phyloP scores from a whole-genome alignment of 2,329 filamentous ascomycete species.

The Aspergillus fijiensis region DNA sequence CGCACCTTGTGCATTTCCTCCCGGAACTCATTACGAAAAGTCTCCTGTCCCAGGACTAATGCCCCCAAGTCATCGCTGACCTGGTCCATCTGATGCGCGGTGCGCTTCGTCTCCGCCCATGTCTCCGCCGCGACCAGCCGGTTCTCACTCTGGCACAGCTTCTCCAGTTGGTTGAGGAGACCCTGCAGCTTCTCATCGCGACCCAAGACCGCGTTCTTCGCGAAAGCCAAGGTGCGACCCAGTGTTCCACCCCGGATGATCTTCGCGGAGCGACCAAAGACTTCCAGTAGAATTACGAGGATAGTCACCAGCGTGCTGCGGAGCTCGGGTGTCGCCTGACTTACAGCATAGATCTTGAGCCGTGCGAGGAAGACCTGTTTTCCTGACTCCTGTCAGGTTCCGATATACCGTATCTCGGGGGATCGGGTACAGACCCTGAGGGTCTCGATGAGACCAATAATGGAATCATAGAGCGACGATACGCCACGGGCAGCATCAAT shows the following conservation, averaged over 20 bases:
- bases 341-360: neutral
- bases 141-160: neutral
- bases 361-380: neutral
- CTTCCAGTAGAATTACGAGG: neutral
- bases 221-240: neutral
- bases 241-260: neutral
- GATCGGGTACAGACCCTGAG: neutral
- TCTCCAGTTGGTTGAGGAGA: neutral
- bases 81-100: neutral
- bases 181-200: neutral
- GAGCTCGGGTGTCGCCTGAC: neutral
- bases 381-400: neutral
- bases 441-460: neutral
- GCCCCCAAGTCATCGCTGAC: neutral
- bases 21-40: neutral
- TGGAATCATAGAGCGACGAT: neutral
- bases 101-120: neutral
- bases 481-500: neutral
- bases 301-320: neutral
- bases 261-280: neutral
- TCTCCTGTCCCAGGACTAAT: neutral
- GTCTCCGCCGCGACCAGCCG: neutral
- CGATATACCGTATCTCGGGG: neutral
- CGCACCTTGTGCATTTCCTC: neutral
- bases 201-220: neutral